Evolutionary conservation across 306 rosid species (phyloP), one percentile per base, ranked within the genome.

Genomic region (Gynostemma pentaphyllum): DNA sequence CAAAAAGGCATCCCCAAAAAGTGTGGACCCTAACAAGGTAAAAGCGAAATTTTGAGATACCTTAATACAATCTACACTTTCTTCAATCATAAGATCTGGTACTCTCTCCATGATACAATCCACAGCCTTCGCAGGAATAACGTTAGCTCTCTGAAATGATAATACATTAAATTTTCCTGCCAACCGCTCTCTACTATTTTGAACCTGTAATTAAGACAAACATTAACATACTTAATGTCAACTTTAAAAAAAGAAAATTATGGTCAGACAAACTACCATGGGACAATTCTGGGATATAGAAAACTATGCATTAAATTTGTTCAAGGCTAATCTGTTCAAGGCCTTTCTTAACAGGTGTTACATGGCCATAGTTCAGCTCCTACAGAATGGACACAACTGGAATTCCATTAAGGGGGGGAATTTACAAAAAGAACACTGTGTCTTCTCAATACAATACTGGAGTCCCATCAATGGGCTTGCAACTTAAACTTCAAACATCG

Each of bases 41-140:
- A 89, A 89, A 74, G 97, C 95, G 77, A 89, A 78, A 71, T 79
- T 81, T 72, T 80, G 95, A 75, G 97, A 86, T 75, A 84, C 70
- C 79, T 75, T 55, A 59, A 50, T 78, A 67, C 85, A 69, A 71
- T 78, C 86, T 65, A 84, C 62, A 52, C 78, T 49, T 49, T 73
- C 86, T 24, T 67, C 52, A 1, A 28, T 74, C 76, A 69, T 63
- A 32, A 78, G 56, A 49, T 49, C 69, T 36, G 73, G 77, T 72
- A 89, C 64, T 62, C 81, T 87, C 66, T 62, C 82, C 72, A 76
- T 47, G 23, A 82, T 73, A 72, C 76, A 74, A 68, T 80, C 86
- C 44, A 76, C 71, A 68, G 68, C 87, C 52, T 74, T 80, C 5
- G 29, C 32, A 60, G 79, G 82, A 62, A 76, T 68, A 50, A 60